Conservation (phyloP, 78 protist genomes). For the Protostelium mycophagum region DNA sequence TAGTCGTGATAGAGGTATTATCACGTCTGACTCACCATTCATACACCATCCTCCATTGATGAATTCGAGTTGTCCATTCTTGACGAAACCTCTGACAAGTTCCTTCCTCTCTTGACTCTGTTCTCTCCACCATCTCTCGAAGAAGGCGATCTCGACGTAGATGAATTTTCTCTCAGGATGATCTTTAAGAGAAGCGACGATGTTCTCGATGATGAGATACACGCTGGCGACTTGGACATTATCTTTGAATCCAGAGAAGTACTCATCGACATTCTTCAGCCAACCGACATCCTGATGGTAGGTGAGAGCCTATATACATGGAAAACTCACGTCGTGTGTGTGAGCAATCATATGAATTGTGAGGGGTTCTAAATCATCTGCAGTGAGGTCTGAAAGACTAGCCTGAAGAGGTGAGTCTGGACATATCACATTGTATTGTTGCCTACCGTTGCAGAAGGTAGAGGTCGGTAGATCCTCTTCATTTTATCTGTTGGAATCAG, state of each 20-base stretch:
- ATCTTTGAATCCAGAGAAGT: slow-evolving; percentile 69
- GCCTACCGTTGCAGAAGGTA: not conserved
- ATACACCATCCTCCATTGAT: slow-evolving; percentile 87
- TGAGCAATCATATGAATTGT: slow-evolving; percentile 46
- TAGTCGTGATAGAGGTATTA: not conserved
- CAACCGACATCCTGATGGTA: slow-evolving; percentile 85
- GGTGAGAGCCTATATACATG: not conserved
- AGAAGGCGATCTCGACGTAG: slow-evolving; percentile 79
- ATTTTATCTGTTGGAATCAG: not conserved
- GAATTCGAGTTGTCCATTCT: slow-evolving; percentile 75
- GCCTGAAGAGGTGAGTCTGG: not conserved
- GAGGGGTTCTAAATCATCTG: not conserved
- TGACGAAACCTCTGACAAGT: slow-evolving; percentile 43
- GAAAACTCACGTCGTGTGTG: slow-evolving; percentile 47
- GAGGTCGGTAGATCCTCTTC: not conserved
- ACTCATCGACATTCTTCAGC: slow-evolving; percentile 87
- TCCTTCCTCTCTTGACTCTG: slow-evolving; percentile 28
- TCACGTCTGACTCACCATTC: slow-evolving; percentile 79
- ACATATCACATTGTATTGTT: not conserved
- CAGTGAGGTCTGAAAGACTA: not conserved
- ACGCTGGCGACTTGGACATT: slow-evolving; percentile 61
- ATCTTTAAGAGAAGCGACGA: slow-evolving; percentile 17
- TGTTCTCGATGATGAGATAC: slow-evolving; percentile 55
- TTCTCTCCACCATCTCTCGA: slow-evolving; percentile 27
- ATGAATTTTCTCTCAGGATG: slow-evolving; percentile 82